These are phyloP conservation scores for Fusarium protoensiforme DNA, from an alignment of 2,329 filamentous ascomycete species.

Conservation along the genomic window DNA sequence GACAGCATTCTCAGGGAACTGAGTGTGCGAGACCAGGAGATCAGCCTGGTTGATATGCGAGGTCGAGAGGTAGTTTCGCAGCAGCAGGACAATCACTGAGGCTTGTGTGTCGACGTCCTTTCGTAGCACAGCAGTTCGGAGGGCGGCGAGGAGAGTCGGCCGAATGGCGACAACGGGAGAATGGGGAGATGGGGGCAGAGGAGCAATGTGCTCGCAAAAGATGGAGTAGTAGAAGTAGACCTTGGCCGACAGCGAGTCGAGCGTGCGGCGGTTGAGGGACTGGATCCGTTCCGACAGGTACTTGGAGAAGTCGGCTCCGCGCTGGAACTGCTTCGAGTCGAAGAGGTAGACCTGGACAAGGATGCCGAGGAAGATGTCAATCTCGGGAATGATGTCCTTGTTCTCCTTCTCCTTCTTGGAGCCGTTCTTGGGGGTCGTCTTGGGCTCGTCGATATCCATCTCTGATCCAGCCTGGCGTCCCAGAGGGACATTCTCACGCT, in stretches of 20 bases:
- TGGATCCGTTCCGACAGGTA: constrained; percentile 87
- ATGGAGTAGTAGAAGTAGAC: constrained; percentile 98
- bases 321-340: constrained; percentile 83
- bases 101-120: constrained; percentile 99
- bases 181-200: constrained; percentile 87
- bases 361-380: constrained; percentile 90
- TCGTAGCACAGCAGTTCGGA: constrained; percentile 93
- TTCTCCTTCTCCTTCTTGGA: constrained; percentile 75
- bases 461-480: constrained; percentile 67
- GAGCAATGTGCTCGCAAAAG: constrained; percentile 91
- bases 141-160: constrained; percentile 84
- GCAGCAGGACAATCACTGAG: constrained; percentile 91
- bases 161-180: constrained; percentile 89
- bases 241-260: constrained; percentile 93
- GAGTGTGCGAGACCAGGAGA: constrained; percentile 92
- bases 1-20: constrained; percentile 92
- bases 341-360: constrained; percentile 88
- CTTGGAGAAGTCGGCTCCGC: constrained; percentile 85
- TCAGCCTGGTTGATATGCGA: constrained; percentile 98
- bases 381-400: constrained; percentile 86
- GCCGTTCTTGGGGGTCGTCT: constrained; percentile 62
- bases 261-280: constrained; percentile 88
- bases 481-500: constrained; percentile 73
- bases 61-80: constrained; percentile 95
- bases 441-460: constrained; percentile 79